A percentile compares a stretch with the other conserved stretches of the same genome.
phyloP scores from a whole-genome alignment of 805 yeast species.

The Spathaspora arborariae region DNA sequence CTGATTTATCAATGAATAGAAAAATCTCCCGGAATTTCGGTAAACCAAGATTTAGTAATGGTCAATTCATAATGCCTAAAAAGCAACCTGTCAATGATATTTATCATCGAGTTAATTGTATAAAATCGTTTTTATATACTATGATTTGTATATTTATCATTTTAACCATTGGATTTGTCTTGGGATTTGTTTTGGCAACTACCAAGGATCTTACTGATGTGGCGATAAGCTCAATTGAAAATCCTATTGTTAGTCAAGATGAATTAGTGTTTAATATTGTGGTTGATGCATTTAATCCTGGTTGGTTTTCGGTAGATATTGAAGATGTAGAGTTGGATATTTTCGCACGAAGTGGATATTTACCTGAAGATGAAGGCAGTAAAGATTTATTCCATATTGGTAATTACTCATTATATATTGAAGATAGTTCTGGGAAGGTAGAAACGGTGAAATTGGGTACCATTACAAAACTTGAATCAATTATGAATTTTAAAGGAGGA shows the following conservation, averaged over 20 bases:
- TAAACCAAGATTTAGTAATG: not conserved
- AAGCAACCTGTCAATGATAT: constrained; percentile 19
- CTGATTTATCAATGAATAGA: constrained; percentile 8
- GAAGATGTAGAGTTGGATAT: constrained; percentile 72
- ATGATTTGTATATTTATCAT: constrained; percentile 44
- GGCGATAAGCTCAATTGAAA: constrained; percentile 55
- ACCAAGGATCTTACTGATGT: constrained; percentile 77
- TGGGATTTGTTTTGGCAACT: constrained; percentile 83
- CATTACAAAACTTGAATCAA: constrained; percentile 61
- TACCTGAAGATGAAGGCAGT: constrained; percentile 17
- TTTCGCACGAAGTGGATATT: constrained; percentile 68
- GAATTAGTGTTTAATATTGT: constrained; percentile 78
- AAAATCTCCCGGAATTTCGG: constrained; percentile 11
- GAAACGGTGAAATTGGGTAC: constrained; percentile 79
- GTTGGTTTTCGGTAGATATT: constrained; percentile 65
- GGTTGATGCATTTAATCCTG: constrained; percentile 83
- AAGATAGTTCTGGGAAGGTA: constrained; percentile 12
- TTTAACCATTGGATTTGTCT: constrained; percentile 68
- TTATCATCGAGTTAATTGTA: constrained; percentile 14
- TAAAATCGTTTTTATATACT: constrained; percentile 40
- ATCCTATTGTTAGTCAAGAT: constrained; percentile 75
- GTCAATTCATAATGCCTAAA: constrained; percentile 26
- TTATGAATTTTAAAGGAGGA: constrained; percentile 73
- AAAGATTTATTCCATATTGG: constrained; percentile 12
- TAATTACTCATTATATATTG: constrained; percentile 10